Conservation (phyloP, 1,139 yeast genomes). For the Debaryomyces fabryi region DNA sequence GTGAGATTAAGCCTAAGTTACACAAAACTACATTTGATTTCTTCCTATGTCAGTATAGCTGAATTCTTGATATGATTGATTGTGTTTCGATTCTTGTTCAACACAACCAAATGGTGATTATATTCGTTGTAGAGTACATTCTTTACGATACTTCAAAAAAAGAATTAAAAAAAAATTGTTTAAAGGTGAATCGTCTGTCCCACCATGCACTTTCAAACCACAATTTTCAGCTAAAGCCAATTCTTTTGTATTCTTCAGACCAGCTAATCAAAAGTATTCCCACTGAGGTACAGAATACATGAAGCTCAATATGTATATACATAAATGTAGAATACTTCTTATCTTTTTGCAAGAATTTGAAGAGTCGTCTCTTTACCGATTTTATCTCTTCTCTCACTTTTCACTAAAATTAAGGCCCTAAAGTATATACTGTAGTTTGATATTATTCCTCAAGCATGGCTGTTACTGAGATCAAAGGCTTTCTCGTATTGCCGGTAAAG, state of each 20-base stretch:
- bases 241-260: not conserved
- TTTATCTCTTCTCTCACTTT: not conserved
- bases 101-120: too few relatives aligned
- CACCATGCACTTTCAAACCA: too few relatives aligned
- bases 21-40: conserved; percentile 12
- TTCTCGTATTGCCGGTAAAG: conserved; percentile 50
- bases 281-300: not conserved
- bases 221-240: too few relatives aligned
- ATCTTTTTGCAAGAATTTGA: not conserved
- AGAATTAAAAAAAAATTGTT: too few relatives aligned
- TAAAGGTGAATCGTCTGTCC: too few relatives aligned
- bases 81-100: too few relatives aligned
- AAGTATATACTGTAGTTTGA: not conserved
- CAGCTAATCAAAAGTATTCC: not conserved
- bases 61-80: not conserved
- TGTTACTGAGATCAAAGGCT: conserved; percentile 54
- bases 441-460: not conserved
- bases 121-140: too few relatives aligned
- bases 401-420: not conserved
- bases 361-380: conserved; percentile 5
- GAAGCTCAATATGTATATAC: not conserved
- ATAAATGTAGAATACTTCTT: not conserved
- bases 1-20: conserved; percentile 5
- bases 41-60: not conserved
- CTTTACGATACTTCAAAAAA: too few relatives aligned